Evolutionary conservation across 2,329 filamentous ascomycete genomes (phyloP), one percentile per base, ranked within the genome.

Genomic region (Decorospora gaudefroyi): DNA sequence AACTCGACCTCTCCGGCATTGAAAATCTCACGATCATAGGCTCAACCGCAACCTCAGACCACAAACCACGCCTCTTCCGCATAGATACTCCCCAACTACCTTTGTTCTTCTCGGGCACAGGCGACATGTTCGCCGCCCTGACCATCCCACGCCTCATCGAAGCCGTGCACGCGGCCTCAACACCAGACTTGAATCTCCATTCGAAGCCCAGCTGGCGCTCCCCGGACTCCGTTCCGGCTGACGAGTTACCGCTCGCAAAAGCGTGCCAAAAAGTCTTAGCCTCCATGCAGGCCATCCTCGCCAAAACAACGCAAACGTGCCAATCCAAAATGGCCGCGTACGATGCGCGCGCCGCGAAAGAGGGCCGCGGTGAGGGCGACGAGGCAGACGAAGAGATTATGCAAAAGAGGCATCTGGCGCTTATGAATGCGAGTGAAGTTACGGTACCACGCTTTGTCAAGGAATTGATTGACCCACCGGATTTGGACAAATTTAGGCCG

Each of bases 101-200:
- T 65, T 88, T 90, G 72, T 96, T 93, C 77, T 99, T 97, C 73
- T 90, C 87, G 60, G 93, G 93, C 27, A 97, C 95, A 0, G 93
- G 93, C 32, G 93, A 99, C 74, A 96, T 99, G 92, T 97, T 99
- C 66, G 92, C 90, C 19, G 92, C 92, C 6, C 78, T 99, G 31
- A 90, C 90, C 65, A 84, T 96, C 1, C 88, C 88, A 27, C 84
- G 92, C 19, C 83, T 99, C 64, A 85, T 92, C 45, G 89, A 97
- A 75, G 90, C 89, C 17, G 86, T 89, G 1, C 71, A 75, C 38
- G 72, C 72, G 3, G 74, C 74, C 0, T 58, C 63, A 5, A 61
- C 55, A 0, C 62, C 62, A 1, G 46, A 46, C 0, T 29, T 23
- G 2, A 65, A 65, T 52, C 72, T 95, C 3, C 70, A 76, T 11